Percentiles rank a stretch among this genome's conserved stretches.
Conservation (phyloP, 1,284 basidiomycete genomes). For the Fomitiporia mediterranea region DNA sequence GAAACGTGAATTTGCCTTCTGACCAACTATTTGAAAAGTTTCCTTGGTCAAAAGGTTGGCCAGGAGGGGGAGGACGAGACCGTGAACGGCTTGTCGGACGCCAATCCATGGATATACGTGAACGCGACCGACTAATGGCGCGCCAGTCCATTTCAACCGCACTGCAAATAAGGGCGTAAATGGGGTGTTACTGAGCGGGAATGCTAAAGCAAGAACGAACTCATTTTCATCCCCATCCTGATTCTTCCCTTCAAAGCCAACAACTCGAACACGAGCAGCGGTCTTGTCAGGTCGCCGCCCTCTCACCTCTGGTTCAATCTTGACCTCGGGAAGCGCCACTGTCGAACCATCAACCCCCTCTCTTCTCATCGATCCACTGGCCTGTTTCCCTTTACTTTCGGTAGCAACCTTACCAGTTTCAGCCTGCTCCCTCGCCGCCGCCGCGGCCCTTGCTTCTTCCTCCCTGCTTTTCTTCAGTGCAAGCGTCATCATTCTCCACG, state of each 20-base stretch:
- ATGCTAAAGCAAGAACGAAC: constrained; percentile 51
- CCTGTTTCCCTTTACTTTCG: constrained; percentile 1
- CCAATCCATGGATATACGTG: constrained; percentile 87
- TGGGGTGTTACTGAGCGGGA: constrained; percentile 19
- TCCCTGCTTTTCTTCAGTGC: constrained; percentile 84
- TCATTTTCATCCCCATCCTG: constrained; percentile 69
- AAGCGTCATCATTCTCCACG: constrained; percentile 98
- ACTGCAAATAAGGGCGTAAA: constrained; percentile 34
- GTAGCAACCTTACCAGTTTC: neutral
- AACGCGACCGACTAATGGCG: constrained; percentile 86
- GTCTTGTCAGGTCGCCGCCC: constrained; percentile 74
- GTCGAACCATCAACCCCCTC: constrained; percentile 27
- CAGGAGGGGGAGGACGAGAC: constrained; percentile 58
- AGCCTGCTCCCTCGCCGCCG: neutral
- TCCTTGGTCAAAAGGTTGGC: constrained; percentile 43
- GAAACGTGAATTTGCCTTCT: constrained; percentile 43
- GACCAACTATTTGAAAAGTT: constrained; percentile 32
- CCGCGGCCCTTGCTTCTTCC: constrained; percentile 39
- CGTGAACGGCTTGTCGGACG: constrained; percentile 68
- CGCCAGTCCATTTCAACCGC: constrained; percentile 87
- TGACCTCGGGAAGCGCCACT: constrained; percentile 22
- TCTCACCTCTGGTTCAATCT: constrained; percentile 40
- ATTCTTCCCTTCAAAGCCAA: constrained; percentile 73
- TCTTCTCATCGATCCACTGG: neutral
- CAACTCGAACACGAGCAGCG: constrained; percentile 65